These are phyloP conservation scores for Globisporangium polare DNA, from an alignment of 352 stramenopile species.

Conservation along the genomic window DNA sequence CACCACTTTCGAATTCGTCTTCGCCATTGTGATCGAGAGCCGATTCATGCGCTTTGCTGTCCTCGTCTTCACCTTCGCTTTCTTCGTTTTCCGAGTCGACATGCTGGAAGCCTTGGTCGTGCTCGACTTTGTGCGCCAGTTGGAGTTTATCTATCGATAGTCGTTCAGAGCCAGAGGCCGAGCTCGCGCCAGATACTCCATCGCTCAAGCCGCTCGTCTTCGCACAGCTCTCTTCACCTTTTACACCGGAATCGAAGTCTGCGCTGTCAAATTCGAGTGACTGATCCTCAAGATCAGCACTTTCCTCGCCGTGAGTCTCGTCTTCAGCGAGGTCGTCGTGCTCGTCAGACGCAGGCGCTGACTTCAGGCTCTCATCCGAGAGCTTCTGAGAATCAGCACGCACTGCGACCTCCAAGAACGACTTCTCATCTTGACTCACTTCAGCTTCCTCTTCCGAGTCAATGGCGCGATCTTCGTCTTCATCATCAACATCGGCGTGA, in stretches of 20 bases:
- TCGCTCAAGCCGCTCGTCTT: not conserved
- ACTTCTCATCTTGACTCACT: not conserved
- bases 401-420: not conserved
- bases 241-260: not conserved
- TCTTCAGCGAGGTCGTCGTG: not conserved
- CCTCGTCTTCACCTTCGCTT: not conserved
- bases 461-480: conserved; percentile 17
- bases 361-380: not conserved
- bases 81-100: not conserved
- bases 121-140: not conserved
- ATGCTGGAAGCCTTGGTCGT: not conserved
- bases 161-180: not conserved
- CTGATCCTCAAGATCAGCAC: not conserved
- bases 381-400: not conserved
- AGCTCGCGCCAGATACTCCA: not conserved
- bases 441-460: conserved; percentile 2
- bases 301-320: not conserved
- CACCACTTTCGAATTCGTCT: not conserved
- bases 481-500: conserved; percentile 35
- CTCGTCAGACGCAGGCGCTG: not conserved
- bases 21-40: not conserved
- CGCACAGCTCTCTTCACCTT: not conserved
- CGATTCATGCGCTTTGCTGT: not conserved
- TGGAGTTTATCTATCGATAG: not conserved
- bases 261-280: not conserved